phyloP scores from a whole-genome alignment of 78 protist genomes.

The Trichosphaerium sp. region DNA sequence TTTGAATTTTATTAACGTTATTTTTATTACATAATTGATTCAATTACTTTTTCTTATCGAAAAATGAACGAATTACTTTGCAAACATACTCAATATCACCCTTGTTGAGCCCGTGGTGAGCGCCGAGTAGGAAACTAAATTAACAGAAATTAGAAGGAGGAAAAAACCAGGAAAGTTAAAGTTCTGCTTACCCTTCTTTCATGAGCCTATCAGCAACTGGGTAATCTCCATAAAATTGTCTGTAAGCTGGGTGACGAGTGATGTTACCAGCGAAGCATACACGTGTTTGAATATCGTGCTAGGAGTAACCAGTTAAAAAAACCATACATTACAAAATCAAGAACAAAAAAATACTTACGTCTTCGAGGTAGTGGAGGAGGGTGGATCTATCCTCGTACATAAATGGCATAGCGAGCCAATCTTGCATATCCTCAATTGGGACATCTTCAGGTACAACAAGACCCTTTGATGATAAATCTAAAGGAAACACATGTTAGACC shows the following conservation, averaged over 20 bases:
- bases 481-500: not conserved
- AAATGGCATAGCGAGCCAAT: slow-evolving; percentile 7
- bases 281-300: slow-evolving; percentile 12
- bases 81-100: slow-evolving; percentile 3
- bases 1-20: too few relatives aligned
- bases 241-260: slow-evolving; percentile 4
- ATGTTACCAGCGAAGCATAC: slow-evolving; percentile 14
- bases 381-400: not conserved
- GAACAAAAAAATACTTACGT: too few relatives aligned
- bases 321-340: too few relatives aligned
- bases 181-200: too few relatives aligned
- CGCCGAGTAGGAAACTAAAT: slow-evolving; percentile 1
- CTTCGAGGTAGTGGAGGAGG: not conserved
- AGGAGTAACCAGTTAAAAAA: too few relatives aligned
- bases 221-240: not conserved
- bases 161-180: too few relatives aligned
- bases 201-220: not conserved
- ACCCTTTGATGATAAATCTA: too few relatives aligned
- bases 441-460: too few relatives aligned
- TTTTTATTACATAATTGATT: too few relatives aligned
- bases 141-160: too few relatives aligned
- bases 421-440: too few relatives aligned
- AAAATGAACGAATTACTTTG: not conserved
- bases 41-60: too few relatives aligned
- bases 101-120: slow-evolving; percentile 5